Evolutionary conservation across 495 filamentous ascomycete genomes (phyloP).

Genomic region (Penicillium coprophilum): DNA sequence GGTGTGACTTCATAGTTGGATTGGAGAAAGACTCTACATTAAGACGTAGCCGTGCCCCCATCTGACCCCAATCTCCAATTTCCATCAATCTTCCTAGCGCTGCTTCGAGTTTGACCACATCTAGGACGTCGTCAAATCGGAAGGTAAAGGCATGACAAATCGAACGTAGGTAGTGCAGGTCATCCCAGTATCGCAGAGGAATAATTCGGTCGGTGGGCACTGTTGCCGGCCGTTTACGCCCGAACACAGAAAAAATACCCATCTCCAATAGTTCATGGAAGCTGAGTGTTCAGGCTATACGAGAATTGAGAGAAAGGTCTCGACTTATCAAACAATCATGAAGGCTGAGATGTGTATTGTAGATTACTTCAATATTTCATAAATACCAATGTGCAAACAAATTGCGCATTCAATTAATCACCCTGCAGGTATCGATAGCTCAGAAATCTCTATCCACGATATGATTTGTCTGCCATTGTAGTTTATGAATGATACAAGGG

Average conservation of each 20-base stretch:
- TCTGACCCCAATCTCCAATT: conserved; percentile 43
- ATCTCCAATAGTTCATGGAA: background rate
- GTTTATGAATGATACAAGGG: too few species aligned
- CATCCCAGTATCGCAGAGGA: conserved; percentile 14
- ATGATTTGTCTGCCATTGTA: too few species aligned
- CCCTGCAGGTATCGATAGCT: too few species aligned
- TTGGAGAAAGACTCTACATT: conserved; percentile 24
- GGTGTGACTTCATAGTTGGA: background rate
- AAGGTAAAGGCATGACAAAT: conserved; percentile 24
- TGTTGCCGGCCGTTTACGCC: conserved; percentile 6
- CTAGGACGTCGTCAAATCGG: conserved; percentile 50
- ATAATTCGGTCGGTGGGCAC: conserved; percentile 15
- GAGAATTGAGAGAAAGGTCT: too few species aligned
- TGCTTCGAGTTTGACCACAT: conserved; percentile 37
- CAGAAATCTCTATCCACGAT: too few species aligned
- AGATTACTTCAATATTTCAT: too few species aligned
- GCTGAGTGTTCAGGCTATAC: too few species aligned
- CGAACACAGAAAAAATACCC: background rate
- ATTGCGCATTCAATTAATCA: too few species aligned
- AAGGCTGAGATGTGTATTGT: too few species aligned
- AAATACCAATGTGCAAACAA: too few species aligned
- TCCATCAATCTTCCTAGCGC: conserved; percentile 37
- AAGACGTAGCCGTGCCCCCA: conserved; percentile 43
- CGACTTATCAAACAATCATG: too few species aligned
- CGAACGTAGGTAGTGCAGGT: conserved; percentile 15